Conservation (phyloP, 257 asterid species). For the Rubia yunnanensis region DNA sequence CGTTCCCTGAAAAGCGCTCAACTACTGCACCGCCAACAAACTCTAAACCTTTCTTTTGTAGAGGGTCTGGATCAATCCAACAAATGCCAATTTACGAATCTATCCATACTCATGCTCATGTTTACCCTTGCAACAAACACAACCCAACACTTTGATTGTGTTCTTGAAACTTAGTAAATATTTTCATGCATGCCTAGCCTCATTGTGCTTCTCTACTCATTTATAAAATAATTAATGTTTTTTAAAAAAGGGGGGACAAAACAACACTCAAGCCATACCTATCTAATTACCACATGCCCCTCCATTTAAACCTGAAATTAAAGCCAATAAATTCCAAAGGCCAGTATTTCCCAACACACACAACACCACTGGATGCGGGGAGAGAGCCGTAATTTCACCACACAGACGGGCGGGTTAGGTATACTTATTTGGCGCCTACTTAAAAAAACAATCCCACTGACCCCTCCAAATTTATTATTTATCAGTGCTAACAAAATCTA, state of each 20-base stretch:
- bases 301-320: not conserved
- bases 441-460: slow-evolving; percentile 10
- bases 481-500: not conserved
- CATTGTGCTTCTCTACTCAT: not conserved
- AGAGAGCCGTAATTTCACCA: not conserved
- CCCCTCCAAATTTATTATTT: not conserved
- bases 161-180: not conserved
- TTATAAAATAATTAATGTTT: not conserved
- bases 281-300: not conserved
- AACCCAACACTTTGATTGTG: not conserved
- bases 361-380: not conserved
- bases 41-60: no score
- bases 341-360: not conserved
- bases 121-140: not conserved
- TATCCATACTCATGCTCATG: no score
- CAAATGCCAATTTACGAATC: no score
- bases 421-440: slow-evolving; percentile 14
- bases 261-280: not conserved
- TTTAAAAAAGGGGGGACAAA: not conserved
- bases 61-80: no score
- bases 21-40: no score
- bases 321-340: not conserved
- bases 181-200: slow-evolving; percentile 1
- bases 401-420: not conserved
- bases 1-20: no score